Base-by-base conservation (phyloP, 306 rosid genomes). In the Vigna hirtella region DNA sequence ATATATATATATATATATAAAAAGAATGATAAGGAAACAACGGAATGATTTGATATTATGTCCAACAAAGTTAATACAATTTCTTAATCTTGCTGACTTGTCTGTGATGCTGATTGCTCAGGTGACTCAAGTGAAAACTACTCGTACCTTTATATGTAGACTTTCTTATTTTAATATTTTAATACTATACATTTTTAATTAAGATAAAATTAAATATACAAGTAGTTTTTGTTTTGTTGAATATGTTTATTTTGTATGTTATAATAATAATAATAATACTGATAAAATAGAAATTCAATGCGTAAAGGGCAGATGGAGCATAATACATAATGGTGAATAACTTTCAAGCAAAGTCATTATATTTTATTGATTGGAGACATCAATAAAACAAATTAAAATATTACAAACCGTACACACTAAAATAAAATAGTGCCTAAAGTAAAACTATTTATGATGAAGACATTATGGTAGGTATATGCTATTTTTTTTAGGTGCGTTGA, bases 1-100 rank as follows among this genome's bases (percentile, higher is more conserved):
- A 20, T 20, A 20, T 34, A 5, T 34, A 6, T 34, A 34, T 34
- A 34, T 34, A 34, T 34, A 34, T 34, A 1, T 34, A 34, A 0
- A 11, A 40, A 26, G 13, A 66, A 40, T 20, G 71, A 67, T 45
- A 45, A 45, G 20, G 56, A 67, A 67, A 67, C 24, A 67, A 67
- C 20, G 13, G 56, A 67, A 67, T 67, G 56, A 24, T 43, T 67
- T 43, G 73, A 45, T 45, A 20, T 43, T 22, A 22, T 45, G 73
- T 67, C 20, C 3, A 67, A 67, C 0, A 67, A 67, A 67, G 55
- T 13, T 45, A 13, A 45, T 42, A 40, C 56, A 45, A 67, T 6
- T 2, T 5, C 55, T 43, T 43, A 10, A 40, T 66, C 32, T 38
- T 0, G 30, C 51, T 66, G 8, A 66, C 72, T 45, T 43, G 20